Evolutionary conservation across 2,329 filamentous ascomycete genomes (phyloP), one percentile per base, ranked within the genome.

Genomic region (Colletotrichum caudatum): DNA sequence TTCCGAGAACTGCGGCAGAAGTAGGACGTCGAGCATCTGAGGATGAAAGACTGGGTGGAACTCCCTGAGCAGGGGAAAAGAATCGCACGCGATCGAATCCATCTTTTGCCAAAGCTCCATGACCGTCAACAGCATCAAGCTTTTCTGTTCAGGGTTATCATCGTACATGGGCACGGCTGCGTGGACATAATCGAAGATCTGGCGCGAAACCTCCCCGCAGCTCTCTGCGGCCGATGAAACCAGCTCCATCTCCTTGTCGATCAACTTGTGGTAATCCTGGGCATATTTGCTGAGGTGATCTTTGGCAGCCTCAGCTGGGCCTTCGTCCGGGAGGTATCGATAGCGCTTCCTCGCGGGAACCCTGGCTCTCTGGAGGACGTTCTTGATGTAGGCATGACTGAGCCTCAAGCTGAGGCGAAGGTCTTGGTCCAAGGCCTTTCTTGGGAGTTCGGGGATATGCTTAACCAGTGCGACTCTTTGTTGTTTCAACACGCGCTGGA

Each of bases 101-200:
- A 92, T 83, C 1, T 77, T 75, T 3, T 86, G 76, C 90, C 90
- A 93, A 0, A 90, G 74, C 61, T 89, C 85, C 76, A 92, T 84
- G 0, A 89, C 54, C 9, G 80, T 83, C 1, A 93, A 81, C 0
- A 92, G 77, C 74, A 87, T 83, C 0, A 78, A 69, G 37, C 89
- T 90, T 74, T 83, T 85, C 33, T 86, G 82, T 60, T 87, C 85
- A 0, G 84, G 81, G 68, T 86, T 83, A 5, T 75, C 70, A 0
- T 82, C 74, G 71, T 88, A 89, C 0, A 78, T 75, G 0, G 80
- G 73, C 0, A 76, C 73, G 2, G 83, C 79, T 1, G 73, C 62
- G 0, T 75, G 48, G 0, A 85, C 71, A 63, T 86, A 84, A 1
- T 74, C 41, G 0, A 76, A 46, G 16, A 87, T 84, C 5, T 77